Evolutionary conservation across 371 early-diverging fungal genomes (phyloP), one percentile per base, ranked within the genome.

Genomic region (Mucor mucedo): DNA sequence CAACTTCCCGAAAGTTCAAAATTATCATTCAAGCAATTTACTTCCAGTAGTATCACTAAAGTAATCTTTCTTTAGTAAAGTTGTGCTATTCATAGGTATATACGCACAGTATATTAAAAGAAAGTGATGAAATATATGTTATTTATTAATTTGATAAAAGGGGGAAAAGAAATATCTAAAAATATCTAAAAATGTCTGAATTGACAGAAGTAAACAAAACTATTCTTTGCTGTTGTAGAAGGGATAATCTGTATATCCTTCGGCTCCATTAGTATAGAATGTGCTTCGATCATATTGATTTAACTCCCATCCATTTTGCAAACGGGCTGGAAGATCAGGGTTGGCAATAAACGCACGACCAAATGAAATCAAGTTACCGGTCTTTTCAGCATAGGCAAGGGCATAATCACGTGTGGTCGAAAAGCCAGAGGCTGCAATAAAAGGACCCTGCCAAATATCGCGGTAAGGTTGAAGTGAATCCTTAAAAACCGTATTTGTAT

Each of bases 371-470:
- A 65, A n/a, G 10, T 58, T 47, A 30, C 54, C 54, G 21, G 44
- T 50, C 48, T 53, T 60, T 14, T 63, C 56, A 44, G 50, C 54
- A 35, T 38, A 48, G 4, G 47, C 64, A 52, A 60, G 14, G 16
- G 61, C 66, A 32, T 29, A 28, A 13, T 52, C 21, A 27, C 32
- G 45, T n/a, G 67, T n/a, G 4, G 58, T 59, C 1, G 73, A 69
- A 52, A 62, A 72, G 7, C 71, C 71, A 67, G 67, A 69, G 38
- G 75, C 66, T 47, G 60, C 35, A 27, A 78, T 63, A 47, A 75
- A 70, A 3, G 60, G 66, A 3, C 71, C 73, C 47, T 68, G 60
- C 75, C 78, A 72, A 13, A 69, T 40, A 13, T 63, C 56, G 10
- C 74, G 72, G 62, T 68, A 77, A 38, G 68, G 70, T 28, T 69